Base-by-base conservation (phyloP, 2,329 filamentous ascomycete genomes). In the Amauroascus niger region DNA sequence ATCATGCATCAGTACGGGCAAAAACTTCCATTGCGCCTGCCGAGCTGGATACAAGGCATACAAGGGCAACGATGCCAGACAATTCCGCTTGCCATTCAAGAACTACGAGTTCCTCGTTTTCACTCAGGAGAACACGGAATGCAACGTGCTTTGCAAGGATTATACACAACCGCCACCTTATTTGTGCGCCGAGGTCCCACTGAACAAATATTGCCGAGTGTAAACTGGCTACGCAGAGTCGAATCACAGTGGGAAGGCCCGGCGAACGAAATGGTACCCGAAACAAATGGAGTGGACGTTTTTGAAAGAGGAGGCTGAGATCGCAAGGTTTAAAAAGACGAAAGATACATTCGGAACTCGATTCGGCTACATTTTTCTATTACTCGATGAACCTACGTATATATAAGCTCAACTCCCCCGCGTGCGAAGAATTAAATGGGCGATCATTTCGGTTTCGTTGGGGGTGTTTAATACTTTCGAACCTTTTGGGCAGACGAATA, bases 1-100 rank as follows among this genome's bases (percentile, higher is more conserved):
- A 22, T 72, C 71, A 6, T 74, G 71, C 61, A 73, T 72, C 58
- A 71, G 67, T 62, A 71, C 69, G 0, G 69, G 69, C 48, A 61
- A 59, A 5, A 57, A 62, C 20, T 71, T 70, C 66, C 68, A 71
- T 61, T 71, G 69, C 52, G 69, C 69, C 59, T 71, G 69, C 56
- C 68, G 69, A 53, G 69, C 69, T 18, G 69, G 69, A 37, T 71
- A 68, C 58, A 71, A 71, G 62, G 66, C 68, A 28, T 48, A 20
- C 26, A 9, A 20, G 5, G 51, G 51, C 8, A 26, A 53, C 37
- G 51, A 53, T 18, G 33, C 33, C 26, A 41, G 45, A 44, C 67
- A 71, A 59, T 71, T 70, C 66, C 67, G 69, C 20, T 61, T 71
- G 24, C 59, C 62, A 22, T 64, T 71, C 59, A 64, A 66, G 49